Evolutionary conservation across 2,329 filamentous ascomycete species (phyloP), one percentile per base, ranked within the genome.

Genomic region (Bipolaris zeicola): DNA sequence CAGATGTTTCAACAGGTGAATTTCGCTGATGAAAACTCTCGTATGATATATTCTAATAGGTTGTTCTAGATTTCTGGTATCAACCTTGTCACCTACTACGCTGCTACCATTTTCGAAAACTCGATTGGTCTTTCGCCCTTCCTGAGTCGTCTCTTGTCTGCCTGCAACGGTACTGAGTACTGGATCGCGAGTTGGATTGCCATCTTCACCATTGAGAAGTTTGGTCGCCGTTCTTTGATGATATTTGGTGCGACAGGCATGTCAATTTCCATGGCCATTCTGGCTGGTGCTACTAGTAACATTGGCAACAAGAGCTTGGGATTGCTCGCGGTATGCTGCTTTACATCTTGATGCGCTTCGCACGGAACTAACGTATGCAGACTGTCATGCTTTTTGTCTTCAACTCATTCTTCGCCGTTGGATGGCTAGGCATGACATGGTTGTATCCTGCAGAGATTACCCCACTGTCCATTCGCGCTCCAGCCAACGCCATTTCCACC

Each of bases 321-420:
- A 43, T 70, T 79, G 37, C 67, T 71, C 5, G 77, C 79, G 16
- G 78, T 92, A 85, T 89, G 63, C 60, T n/a, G 26, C 34, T 14
- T 10, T 37, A 34, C 14, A 44, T 36, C 1, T 34, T 41, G 3
- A n/a, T 18, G 5, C 41, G 24, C 26, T 18, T 34, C 33, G 2
- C 13, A 22, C 10, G 10, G 22, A 8, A 38, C 69, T 60, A 63
- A 18, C 28, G 65, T 64, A n/a, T 43, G 0, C 44, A 68, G 58
- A 72, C 92, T 82, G 91, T 96, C 60, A 94, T 96, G 80, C 93
- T 96, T 72, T 89, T 89, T 79, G 89, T 96, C 79, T 95, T 92
- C 83, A 93, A 96, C 82, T 91, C 90, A 82, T 95, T 89, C 83
- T 96, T 96, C 75, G 92, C 91, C 58, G 86, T 86, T 62, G 96